A percentile compares a stretch with the other conserved stretches of the same genome.
Conservation (phyloP, 495 filamentous ascomycete species). For the Hypoxylon fragiforme region DNA sequence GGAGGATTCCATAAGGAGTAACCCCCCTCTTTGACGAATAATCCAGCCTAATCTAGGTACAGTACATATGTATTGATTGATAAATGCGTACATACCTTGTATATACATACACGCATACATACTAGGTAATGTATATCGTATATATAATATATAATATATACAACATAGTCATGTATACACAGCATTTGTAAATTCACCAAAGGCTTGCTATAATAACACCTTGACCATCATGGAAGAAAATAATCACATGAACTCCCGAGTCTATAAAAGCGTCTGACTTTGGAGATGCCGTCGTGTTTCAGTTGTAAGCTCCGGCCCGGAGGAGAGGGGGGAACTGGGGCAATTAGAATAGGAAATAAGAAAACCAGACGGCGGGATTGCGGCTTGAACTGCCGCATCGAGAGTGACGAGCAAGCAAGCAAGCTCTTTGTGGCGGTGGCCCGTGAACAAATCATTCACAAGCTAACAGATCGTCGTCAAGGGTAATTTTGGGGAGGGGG, state of each 20-base stretch:
- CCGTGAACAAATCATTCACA: slow-evolving; percentile 22
- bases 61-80: no score
- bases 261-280: no score
- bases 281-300: slow-evolving; percentile 23
- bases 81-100: no score
- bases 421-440: slow-evolving; percentile 8
- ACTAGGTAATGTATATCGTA: neutral
- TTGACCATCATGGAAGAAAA: no score
- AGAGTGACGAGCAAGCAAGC: neutral
- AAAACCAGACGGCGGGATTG: slow-evolving; percentile 24
- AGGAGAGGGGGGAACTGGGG: neutral
- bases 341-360: no score
- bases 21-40: slow-evolving; percentile 19
- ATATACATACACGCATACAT: no score
- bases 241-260: no score
- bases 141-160: neutral
- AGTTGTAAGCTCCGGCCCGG: slow-evolving; percentile 13
- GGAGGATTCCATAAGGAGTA: slow-evolving; percentile 19
- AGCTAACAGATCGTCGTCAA: slow-evolving; percentile 26
- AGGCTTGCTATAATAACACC: no score
- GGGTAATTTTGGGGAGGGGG: no score
- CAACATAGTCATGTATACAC: no score
- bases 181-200: no score
- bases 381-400: slow-evolving; percentile 24
- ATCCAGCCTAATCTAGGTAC: no score